Evolutionary conservation across 768 basidiomycete genomes (phyloP).

Genomic region (Psilocybe tampanensis): DNA sequence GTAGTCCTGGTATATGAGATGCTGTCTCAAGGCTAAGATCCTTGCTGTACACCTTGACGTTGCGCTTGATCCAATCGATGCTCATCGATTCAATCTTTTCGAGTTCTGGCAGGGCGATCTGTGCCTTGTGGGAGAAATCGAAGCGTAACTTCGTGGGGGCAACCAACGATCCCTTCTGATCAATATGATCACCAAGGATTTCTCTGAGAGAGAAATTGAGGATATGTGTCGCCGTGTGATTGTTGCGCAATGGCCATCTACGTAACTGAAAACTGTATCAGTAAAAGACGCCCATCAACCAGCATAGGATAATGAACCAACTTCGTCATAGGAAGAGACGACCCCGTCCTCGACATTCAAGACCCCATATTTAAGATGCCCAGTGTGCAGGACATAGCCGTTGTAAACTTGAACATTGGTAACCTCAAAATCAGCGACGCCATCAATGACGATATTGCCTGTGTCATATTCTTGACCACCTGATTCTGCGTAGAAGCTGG

Average conservation of each 20-base stretch:
- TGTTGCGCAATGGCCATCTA: constrained; percentile 94
- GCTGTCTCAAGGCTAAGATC: constrained; percentile 80
- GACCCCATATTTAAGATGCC: constrained; percentile 85
- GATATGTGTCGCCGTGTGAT: constrained; percentile 98
- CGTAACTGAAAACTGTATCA: constrained; percentile 57
- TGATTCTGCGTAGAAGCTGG: constrained; percentile 96
- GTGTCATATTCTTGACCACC: constrained; percentile 98
- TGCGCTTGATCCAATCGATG: constrained; percentile 87
- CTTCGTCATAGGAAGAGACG: constrained; percentile 92
- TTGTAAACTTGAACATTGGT: constrained; percentile 92
- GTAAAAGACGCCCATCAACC: neutral
- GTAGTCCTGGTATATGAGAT: constrained; percentile 86
- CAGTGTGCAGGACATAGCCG: constrained; percentile 95
- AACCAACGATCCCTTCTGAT: constrained; percentile 97
- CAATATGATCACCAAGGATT: constrained; percentile 94
- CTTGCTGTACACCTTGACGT: constrained; percentile 87
- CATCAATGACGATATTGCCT: constrained; percentile 92
- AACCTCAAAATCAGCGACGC: constrained; percentile 89
- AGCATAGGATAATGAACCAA: constrained; percentile 28
- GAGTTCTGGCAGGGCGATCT: constrained; percentile 77
- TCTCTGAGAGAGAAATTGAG: constrained; percentile 94
- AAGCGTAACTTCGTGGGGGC: constrained; percentile 95
- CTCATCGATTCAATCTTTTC: constrained; percentile 82
- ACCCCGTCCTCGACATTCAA: constrained; percentile 81
- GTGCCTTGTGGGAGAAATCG: constrained; percentile 96